Conservation (phyloP, 2,329 filamentous ascomycete genomes). For the Colletotrichum camelliae region DNA sequence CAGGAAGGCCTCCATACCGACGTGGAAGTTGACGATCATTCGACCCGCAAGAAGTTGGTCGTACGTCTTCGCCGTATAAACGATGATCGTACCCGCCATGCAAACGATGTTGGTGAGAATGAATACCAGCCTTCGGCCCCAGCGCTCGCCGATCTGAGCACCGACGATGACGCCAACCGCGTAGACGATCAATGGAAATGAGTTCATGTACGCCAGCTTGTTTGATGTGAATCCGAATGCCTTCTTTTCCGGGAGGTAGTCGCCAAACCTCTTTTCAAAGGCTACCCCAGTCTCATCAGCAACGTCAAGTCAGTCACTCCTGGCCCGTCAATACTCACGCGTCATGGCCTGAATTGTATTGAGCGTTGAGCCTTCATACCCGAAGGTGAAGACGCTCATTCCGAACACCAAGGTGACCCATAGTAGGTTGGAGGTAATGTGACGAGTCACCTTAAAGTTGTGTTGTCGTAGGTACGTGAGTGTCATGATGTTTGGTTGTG, state of each 20-base stretch:
- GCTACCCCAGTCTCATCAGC: neutral
- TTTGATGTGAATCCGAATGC: constrained; percentile 18
- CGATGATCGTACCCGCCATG: constrained; percentile 15
- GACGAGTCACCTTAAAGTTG: constrained; percentile 24
- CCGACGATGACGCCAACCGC: constrained; percentile 21
- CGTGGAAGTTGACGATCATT: constrained; percentile 25
- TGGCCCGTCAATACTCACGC: neutral
- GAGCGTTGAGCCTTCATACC: constrained; percentile 25
- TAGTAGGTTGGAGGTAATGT: constrained; percentile 24
- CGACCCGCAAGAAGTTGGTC: constrained; percentile 19
- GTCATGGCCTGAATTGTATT: constrained; percentile 27
- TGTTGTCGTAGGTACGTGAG: constrained; percentile 13
- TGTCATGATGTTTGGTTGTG: constrained; percentile 15
- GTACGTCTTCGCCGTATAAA: constrained; percentile 18
- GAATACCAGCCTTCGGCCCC: constrained; percentile 22
- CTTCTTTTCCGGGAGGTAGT: constrained; percentile 12
- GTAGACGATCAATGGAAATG: constrained; percentile 24
- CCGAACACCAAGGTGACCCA: constrained; percentile 23
- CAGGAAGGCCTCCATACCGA: constrained; percentile 24
- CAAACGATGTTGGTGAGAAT: constrained; percentile 23
- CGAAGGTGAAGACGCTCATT: constrained; percentile 26
- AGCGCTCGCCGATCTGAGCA: constrained; percentile 23
- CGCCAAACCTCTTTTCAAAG: constrained; percentile 23
- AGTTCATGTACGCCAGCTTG: constrained; percentile 27
- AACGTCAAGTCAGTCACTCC: neutral